Evolutionary conservation across 164 flowering plant species (phyloP).

Genomic region (Aristolochia californica): DNA sequence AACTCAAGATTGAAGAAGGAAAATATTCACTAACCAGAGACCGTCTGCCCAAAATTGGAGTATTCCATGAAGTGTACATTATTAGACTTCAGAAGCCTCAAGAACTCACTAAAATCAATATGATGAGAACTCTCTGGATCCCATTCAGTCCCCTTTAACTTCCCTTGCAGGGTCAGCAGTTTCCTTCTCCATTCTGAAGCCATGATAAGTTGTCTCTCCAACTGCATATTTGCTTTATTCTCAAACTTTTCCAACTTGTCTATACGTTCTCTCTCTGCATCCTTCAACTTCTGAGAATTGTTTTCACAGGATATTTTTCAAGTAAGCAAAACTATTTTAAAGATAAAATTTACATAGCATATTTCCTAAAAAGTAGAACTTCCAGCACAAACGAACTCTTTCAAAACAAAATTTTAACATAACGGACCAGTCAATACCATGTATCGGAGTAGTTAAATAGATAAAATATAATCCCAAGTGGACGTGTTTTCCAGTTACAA

Average conservation of each 20-base stretch:
- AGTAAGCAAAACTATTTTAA: background rate
- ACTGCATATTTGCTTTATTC: slow-evolving; percentile 63
- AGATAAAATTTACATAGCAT: background rate
- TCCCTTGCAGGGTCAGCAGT: slow-evolving; percentile 61
- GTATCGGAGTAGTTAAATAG: background rate
- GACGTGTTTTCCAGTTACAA: too few relatives aligned
- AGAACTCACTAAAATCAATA: slow-evolving; percentile 77
- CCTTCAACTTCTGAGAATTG: slow-evolving; percentile 50
- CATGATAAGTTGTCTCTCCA: slow-evolving; percentile 86
- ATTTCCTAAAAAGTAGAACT: background rate
- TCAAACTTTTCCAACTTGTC: slow-evolving; percentile 63
- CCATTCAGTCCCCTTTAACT: slow-evolving; percentile 86
- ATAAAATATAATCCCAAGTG: background rate
- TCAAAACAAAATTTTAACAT: too few relatives aligned
- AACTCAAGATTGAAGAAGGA: background rate
- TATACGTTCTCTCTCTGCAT: slow-evolving; percentile 63
- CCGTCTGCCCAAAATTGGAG: slow-evolving; percentile 78
- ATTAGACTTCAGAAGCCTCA: slow-evolving; percentile 62
- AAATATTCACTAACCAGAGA: slow-evolving; percentile 24
- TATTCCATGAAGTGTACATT: slow-evolving; percentile 88
- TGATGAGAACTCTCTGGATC: slow-evolving; percentile 78
- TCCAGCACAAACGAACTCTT: background rate
- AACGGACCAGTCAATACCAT: background rate
- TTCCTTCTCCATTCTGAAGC: slow-evolving; percentile 85
- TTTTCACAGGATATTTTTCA: background rate